A percentile compares a stretch with the other conserved stretches of the same genome.
Conservation (phyloP, 768 basidiomycete genomes). For the Sporobolomyces roseus region DNA sequence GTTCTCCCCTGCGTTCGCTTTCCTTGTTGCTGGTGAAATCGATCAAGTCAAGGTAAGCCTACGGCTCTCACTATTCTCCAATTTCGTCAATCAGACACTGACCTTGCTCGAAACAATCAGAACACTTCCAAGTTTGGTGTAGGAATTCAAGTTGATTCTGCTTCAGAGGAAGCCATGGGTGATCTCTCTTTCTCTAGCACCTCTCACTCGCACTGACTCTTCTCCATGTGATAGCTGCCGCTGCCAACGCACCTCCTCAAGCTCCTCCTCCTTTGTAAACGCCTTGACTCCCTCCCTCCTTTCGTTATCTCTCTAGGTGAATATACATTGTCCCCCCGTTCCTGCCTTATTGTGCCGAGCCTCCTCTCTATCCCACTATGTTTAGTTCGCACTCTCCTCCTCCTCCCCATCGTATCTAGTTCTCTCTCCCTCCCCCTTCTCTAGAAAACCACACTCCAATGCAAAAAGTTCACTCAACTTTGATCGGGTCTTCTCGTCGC, state of each 20-base stretch:
- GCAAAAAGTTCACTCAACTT: too few species aligned
- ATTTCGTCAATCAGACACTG: too few species aligned
- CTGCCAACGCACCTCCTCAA: conserved; percentile 16
- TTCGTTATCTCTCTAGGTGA: background rate
- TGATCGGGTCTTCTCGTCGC: too few species aligned
- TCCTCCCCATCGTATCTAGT: too few species aligned
- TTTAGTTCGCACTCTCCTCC: too few species aligned
- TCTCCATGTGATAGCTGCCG: background rate
- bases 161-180: conserved; percentile 36
- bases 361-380: too few species aligned
- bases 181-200: too few species aligned
- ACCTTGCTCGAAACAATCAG: background rate
- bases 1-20: conserved; percentile 89
- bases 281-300: background rate
- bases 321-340: too few species aligned
- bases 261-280: conserved; percentile 29
- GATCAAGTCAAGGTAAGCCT: conserved; percentile 76
- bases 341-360: too few species aligned
- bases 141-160: conserved; percentile 31
- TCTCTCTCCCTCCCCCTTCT: too few species aligned
- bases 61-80: background rate
- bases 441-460: too few species aligned
- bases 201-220: too few species aligned
- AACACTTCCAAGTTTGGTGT: conserved; percentile 37
- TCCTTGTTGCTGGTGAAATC: conserved; percentile 92